Evolutionary conservation across 352 stramenopile genomes (phyloP).

Genomic region (Globisporangium ultimum): DNA sequence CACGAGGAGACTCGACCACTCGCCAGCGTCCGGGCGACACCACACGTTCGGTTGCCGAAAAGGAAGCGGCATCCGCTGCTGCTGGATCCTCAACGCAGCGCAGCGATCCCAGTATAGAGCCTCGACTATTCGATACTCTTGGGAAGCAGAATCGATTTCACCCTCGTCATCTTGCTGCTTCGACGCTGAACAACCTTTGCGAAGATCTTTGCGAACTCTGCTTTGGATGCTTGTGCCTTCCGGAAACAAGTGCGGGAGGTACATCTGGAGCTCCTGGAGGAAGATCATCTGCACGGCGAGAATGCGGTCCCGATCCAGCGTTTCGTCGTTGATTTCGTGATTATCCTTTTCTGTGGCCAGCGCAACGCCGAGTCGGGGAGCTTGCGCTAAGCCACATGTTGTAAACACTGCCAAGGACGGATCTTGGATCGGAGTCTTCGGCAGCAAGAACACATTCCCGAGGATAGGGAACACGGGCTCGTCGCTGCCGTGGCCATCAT

Average conservation of each 20-base stretch:
- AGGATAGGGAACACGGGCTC: conserved; percentile 47
- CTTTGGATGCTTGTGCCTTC: conserved; percentile 2
- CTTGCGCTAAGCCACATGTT: conserved; percentile 18
- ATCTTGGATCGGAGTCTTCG: conserved; percentile 59
- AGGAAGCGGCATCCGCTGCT: conserved; percentile 38
- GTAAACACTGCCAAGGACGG: conserved; percentile 49
- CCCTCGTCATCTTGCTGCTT: not conserved
- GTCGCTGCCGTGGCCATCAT: conserved; percentile 26
- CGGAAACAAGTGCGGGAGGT: conserved; percentile 37
- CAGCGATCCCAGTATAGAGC: conserved; percentile 85
- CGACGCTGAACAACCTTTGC: not conserved
- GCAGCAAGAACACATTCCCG: conserved; percentile 72
- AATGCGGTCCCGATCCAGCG: conserved; percentile 45
- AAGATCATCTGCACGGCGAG: conserved; percentile 49
- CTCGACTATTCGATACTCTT: conserved; percentile 41
- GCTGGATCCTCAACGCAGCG: conserved; percentile 55
- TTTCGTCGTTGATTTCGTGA: conserved; percentile 21
- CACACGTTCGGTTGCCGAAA: conserved; percentile 54
- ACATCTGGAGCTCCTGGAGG: conserved; percentile 63
- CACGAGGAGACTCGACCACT: conserved; percentile 63
- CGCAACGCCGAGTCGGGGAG: conserved; percentile 17
- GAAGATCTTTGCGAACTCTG: conserved; percentile 3
- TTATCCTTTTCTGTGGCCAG: conserved; percentile 15
- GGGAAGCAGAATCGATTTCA: not conserved
- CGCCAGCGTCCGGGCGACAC: conserved; percentile 67